Conservation (phyloP, 345 rosid species). For the Aethionema arabicum region DNA sequence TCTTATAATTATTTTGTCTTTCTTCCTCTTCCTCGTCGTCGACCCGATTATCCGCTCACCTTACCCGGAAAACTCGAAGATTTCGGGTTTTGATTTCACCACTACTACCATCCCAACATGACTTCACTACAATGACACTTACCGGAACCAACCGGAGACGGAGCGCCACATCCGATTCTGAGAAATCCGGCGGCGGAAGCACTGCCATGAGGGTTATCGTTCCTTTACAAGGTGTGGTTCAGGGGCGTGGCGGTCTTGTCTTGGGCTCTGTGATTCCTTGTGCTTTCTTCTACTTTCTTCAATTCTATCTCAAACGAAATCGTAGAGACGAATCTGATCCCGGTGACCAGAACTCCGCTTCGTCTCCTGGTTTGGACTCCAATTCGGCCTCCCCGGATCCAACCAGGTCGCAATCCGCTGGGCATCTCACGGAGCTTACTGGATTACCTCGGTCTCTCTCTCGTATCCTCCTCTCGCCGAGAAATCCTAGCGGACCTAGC, state of each 20-base stretch:
- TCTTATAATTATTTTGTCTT: background rate
- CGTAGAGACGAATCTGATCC: constrained; percentile 48
- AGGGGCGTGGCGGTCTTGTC: constrained; percentile 88
- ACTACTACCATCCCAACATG: constrained; percentile 24
- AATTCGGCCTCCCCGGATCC: constrained; percentile 34
- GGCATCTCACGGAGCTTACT: constrained; percentile 54
- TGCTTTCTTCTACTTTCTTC: constrained; percentile 89
- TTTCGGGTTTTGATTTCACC: constrained; percentile 5
- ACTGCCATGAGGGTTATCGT: constrained; percentile 92
- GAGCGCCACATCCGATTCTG: constrained; percentile 44
- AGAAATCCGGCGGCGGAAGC: constrained; percentile 23
- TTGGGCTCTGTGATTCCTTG: constrained; percentile 93
- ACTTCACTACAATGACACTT: constrained; percentile 56
- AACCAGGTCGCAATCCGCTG: constrained; percentile 50
- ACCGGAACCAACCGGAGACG: constrained; percentile 41
- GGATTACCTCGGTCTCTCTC: constrained; percentile 59
- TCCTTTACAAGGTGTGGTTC: constrained; percentile 90
- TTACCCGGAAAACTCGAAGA: constrained; percentile 25
- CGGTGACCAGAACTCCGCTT: constrained; percentile 29
- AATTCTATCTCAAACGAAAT: constrained; percentile 66
- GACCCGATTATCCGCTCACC: constrained; percentile 25
- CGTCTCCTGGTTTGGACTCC: constrained; percentile 10
- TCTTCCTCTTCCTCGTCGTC: constrained; percentile 27
- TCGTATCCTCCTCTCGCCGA: constrained; percentile 65
- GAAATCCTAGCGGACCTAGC: constrained; percentile 58